A percentile compares a stretch with the other conserved stretches of the same genome.
phyloP scores from a whole-genome alignment of 2,329 filamentous ascomycete genomes.

The Colletotrichum lindemuthianum region DNA sequence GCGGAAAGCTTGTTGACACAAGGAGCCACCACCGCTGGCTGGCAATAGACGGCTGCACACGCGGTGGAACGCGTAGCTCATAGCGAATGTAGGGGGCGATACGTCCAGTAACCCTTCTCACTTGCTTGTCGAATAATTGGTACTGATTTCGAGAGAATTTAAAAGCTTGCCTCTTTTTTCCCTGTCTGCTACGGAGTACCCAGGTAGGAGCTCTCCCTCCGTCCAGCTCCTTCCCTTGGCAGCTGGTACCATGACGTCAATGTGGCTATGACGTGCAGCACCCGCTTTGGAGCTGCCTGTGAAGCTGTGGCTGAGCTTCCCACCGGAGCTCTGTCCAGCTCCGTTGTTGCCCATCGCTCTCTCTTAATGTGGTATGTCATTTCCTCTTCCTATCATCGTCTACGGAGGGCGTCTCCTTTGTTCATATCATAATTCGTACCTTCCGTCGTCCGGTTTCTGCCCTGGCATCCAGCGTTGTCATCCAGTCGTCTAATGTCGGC shows the following conservation, averaged over 20 bases:
- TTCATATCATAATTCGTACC: no score
- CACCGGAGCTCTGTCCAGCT: slow-evolving; percentile 9
- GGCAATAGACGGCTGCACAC: slow-evolving; percentile 37
- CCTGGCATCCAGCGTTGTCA: no score
- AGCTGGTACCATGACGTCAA: slow-evolving; percentile 26
- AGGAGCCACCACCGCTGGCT: slow-evolving; percentile 22
- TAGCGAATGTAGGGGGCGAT: slow-evolving; percentile 9
- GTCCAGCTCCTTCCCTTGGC: neutral
- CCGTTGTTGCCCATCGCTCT: neutral
- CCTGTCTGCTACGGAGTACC: no score
- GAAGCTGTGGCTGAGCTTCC: slow-evolving; percentile 2
- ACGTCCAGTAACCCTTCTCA: no score
- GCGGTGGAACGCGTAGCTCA: slow-evolving; percentile 38
- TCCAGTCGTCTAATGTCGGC: no score
- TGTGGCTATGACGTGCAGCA: slow-evolving; percentile 14
- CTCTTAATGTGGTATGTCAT: no score
- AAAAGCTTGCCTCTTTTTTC: no score
- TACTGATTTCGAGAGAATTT: neutral
- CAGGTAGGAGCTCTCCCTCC: no score
- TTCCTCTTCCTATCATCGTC: no score
- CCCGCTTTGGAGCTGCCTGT: no score
- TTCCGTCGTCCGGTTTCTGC: no score
- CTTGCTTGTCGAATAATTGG: neutral
- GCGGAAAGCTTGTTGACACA: slow-evolving; percentile 31
- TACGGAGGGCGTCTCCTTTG: no score